A percentile compares a stretch with the other conserved stretches of the same genome.
phyloP scores from a whole-genome alignment of 371 early-diverging fungal species.

The Paramicrosporidium saccamoebae region DNA sequence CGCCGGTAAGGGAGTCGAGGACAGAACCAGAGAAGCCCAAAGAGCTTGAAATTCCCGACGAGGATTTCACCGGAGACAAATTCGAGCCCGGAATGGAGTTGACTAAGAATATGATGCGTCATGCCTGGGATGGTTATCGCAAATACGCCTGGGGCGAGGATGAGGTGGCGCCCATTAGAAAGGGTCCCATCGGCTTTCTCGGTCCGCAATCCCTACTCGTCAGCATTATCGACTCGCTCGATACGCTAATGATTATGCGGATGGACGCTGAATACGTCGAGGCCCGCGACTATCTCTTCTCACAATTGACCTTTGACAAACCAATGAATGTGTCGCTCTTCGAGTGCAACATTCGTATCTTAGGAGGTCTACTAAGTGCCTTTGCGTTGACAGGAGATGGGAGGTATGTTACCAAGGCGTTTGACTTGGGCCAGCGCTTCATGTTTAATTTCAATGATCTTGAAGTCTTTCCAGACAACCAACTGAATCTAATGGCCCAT shows the following conservation, averaged over 20 bases:
- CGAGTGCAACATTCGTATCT: constrained; percentile 65
- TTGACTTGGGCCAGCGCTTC: constrained; percentile 37
- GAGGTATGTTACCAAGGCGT: constrained; percentile 25
- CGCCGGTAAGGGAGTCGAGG: too few relatives aligned
- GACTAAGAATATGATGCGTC: constrained; percentile 4
- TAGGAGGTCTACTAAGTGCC: constrained; percentile 56
- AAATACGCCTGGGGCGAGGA: constrained; percentile 43
- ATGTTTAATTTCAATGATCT: too few relatives aligned
- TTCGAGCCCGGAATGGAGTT: too few relatives aligned
- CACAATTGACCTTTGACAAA: constrained; percentile 18
- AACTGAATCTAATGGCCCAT: too few relatives aligned
- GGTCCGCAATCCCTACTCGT: constrained; percentile 22
- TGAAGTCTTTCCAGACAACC: too few relatives aligned
- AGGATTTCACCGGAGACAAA: too few relatives aligned
- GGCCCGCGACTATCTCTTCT: constrained; percentile 22
- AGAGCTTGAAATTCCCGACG: too few relatives aligned
- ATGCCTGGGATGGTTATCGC: constrained; percentile 43
- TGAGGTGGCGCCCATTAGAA: constrained; percentile 36
- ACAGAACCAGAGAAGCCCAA: too few relatives aligned
- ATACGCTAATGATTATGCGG: constrained; percentile 47
- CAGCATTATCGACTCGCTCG: constrained; percentile 47
- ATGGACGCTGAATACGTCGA: constrained; percentile 24
- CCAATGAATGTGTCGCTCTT: constrained; percentile 44
- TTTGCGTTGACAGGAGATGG: constrained; percentile 33
- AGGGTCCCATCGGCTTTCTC: constrained; percentile 9